Conservation (phyloP, 345 rosid genomes). For the Hevea brasiliensis region DNA sequence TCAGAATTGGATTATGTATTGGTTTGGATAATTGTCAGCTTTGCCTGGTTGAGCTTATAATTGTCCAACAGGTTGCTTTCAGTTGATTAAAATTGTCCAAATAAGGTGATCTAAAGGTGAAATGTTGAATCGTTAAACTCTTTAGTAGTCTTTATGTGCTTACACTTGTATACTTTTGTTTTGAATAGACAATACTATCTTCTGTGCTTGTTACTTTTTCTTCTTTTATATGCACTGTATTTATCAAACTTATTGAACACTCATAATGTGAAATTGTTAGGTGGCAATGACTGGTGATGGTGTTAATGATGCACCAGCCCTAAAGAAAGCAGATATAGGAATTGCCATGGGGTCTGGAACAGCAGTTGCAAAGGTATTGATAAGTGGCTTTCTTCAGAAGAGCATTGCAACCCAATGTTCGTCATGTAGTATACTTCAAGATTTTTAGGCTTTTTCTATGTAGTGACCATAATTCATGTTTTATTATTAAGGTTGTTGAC, state of each 20-base stretch:
- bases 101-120: too few relatives aligned
- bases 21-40: too few relatives aligned
- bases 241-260: not conserved
- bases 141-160: too few relatives aligned
- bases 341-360: constrained; percentile 99
- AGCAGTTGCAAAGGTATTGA: constrained; percentile 92
- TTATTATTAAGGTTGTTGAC: not conserved
- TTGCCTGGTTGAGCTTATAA: too few relatives aligned
- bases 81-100: too few relatives aligned
- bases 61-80: too few relatives aligned
- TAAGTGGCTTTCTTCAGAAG: constrained; percentile 1
- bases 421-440: not conserved
- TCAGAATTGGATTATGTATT: too few relatives aligned
- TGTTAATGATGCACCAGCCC: constrained; percentile 98
- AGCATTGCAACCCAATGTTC: not conserved
- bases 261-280: constrained; percentile 38
- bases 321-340: constrained; percentile 97
- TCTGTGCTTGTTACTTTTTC: not conserved
- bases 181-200: not conserved
- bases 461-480: not conserved
- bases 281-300: constrained; percentile 99
- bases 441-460: not conserved
- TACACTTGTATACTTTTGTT: not conserved
- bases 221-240: not conserved
- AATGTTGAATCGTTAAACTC: too few relatives aligned